phyloP scores from a whole-genome alignment of 306 rosid genomes.

The Styphnolobium japonicum region DNA sequence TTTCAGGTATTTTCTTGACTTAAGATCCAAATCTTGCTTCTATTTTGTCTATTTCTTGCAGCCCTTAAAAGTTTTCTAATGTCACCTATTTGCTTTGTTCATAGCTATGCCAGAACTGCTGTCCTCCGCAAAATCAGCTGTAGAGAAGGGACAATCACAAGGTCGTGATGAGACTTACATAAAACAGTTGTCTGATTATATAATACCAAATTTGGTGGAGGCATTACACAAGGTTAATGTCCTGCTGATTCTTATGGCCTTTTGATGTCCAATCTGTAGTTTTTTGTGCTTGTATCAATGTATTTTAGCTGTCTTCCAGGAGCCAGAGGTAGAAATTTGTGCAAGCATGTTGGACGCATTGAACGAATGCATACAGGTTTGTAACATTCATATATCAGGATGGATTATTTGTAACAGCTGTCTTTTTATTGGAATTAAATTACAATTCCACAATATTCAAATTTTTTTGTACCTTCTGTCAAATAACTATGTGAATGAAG shows the following conservation, averaged over 20 bases:
- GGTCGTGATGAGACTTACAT: conserved; percentile 82
- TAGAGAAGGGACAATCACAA: conserved; percentile 88
- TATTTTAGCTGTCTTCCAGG: conserved; percentile 49
- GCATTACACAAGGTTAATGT: conserved; percentile 83
- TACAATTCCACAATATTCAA: not conserved
- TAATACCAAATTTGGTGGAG: conserved; percentile 91
- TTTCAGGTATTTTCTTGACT: conserved; percentile 67
- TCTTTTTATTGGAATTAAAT: conserved; percentile 11
- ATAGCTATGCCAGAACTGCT: conserved; percentile 94
- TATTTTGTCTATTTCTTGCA: not conserved
- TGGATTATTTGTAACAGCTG: not conserved
- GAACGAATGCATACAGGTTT: conserved; percentile 91
- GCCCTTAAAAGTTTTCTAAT: not conserved
- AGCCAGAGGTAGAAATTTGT: conserved; percentile 95
- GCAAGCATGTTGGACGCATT: conserved; percentile 87
- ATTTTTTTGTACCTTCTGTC: not conserved
- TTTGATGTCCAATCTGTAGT: not conserved
- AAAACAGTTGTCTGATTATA: conserved; percentile 91
- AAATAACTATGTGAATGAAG: not conserved
- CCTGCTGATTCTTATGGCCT: not conserved
- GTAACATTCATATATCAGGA: conserved; percentile 19
- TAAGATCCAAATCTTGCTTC: not conserved
- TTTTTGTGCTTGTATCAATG: conserved; percentile 6
- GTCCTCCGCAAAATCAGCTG: conserved; percentile 82
- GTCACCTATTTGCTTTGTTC: conserved; percentile 22